Evolutionary conservation across 495 filamentous ascomycete species (phyloP), one percentile per base, ranked within the genome.

Genomic region (Acidomyces sp.): DNA sequence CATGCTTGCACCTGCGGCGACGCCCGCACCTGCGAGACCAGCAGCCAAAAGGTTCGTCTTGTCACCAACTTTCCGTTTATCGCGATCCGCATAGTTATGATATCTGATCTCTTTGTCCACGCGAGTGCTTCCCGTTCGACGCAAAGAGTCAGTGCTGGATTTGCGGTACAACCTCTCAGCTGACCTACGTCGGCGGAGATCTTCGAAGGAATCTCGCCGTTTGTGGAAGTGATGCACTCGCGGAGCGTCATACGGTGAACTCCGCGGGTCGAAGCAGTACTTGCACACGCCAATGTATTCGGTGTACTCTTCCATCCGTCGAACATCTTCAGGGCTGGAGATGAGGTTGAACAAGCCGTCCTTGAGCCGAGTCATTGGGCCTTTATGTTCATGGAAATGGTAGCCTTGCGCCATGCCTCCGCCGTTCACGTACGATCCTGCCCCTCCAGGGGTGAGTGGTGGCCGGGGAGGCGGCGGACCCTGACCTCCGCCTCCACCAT

Each of bases 301-400:
- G 2, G 78, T 79, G 46, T 83, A 84, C 50, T 80, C 76, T 55
- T 84, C 79, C 51, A 77, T 83, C 45, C 70, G 70, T 4, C 67
- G 72, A 3, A 83, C 75, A 10, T 72, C 79, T 47, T 84, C 74
- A 17, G 44, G 43, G 13, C 23, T 28, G 1, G 43, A 38, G 26
- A 52, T 34, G 11, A 52, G 26, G 20, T 52, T 47, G 34, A 52
- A 30, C 17, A 52, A 39, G 15, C 48, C 48, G 20, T 52, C 43
- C 32, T 43, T 52, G 6, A 52, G 34, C 27, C 67, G 72, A 25
- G 59, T 60, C 6, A 81, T 48, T 3, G 77, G 70, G 2, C 72
- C 72, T 21, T 61, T 61, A 22, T 71, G 72, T 38, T 57, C 43
- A 28, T 52, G 48, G 18, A 18, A 46, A 18, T 41, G 46, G 28